Conservation (phyloP, 2,329 filamentous ascomycete genomes). For the Cadophora malorum region DNA sequence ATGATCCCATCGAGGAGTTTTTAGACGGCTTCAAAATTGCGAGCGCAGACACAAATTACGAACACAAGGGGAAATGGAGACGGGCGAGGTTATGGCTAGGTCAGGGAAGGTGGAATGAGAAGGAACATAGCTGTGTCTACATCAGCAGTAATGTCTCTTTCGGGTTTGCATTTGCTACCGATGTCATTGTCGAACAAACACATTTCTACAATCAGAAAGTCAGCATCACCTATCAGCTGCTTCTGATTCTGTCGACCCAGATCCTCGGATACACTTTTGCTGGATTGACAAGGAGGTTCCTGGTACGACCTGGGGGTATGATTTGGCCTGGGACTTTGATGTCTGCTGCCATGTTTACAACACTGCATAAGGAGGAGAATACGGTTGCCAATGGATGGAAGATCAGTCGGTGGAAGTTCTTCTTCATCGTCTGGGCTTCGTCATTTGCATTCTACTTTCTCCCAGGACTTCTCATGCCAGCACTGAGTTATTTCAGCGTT, state of each 20-base stretch:
- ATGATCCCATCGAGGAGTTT: slow-evolving; percentile 62
- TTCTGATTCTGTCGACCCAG: slow-evolving; percentile 85
- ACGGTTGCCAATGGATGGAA: slow-evolving; percentile 82
- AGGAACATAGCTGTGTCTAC: slow-evolving; percentile 88
- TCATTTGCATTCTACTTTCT: slow-evolving; percentile 86
- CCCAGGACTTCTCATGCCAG: slow-evolving; percentile 81
- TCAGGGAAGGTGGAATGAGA: slow-evolving; percentile 85
- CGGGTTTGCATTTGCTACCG: slow-evolving; percentile 87
- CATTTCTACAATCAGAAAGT: slow-evolving; percentile 87
- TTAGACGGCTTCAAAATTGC: slow-evolving; percentile 54
- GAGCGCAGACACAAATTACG: slow-evolving; percentile 42
- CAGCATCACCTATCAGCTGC: slow-evolving; percentile 76
- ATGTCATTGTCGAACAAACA: slow-evolving; percentile 89
- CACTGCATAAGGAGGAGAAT: slow-evolving; percentile 84
- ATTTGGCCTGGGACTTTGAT: slow-evolving; percentile 91
- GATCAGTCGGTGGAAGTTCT: slow-evolving; percentile 84
- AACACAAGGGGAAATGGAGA: slow-evolving; percentile 34
- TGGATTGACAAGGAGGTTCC: slow-evolving; percentile 78
- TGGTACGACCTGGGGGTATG: slow-evolving; percentile 87
- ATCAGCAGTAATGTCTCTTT: slow-evolving; percentile 91
- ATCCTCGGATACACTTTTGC: slow-evolving; percentile 88
- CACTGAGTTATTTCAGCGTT: slow-evolving; percentile 87
- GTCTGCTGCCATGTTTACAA: slow-evolving; percentile 88
- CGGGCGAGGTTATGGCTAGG: slow-evolving; percentile 74
- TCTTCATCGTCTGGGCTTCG: slow-evolving; percentile 73